Conservation (phyloP, 202 grass and related monocot species). For the Schoenoplectus tabernaemontani region DNA sequence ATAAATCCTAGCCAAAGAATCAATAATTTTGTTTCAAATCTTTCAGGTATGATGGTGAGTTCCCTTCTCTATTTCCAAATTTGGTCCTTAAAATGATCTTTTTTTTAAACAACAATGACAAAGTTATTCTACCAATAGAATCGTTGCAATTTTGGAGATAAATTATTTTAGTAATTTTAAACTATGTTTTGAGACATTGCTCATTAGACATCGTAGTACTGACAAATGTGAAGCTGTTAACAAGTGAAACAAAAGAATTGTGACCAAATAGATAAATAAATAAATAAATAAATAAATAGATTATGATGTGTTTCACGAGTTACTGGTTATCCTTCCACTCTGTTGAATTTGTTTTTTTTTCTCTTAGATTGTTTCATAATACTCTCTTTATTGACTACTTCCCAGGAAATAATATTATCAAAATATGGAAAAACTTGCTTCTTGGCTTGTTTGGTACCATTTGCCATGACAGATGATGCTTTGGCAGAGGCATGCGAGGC, state of each 20-base stretch:
- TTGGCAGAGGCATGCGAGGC: constrained; percentile 70
- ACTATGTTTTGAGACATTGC: not conserved
- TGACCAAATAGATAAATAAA: too few species aligned
- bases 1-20: constrained; percentile 16
- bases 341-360: not conserved
- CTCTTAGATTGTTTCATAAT: not conserved
- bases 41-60: constrained; percentile 95
- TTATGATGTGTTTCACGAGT: not conserved
- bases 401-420: constrained; percentile 36
- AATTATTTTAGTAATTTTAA: not conserved
- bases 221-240: not conserved
- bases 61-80: constrained; percentile 25
- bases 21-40: constrained; percentile 37
- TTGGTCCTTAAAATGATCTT: not conserved
- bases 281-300: not conserved
- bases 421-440: constrained; percentile 40
- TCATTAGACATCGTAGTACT: not conserved
- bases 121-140: not conserved
- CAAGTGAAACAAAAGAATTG: too few species aligned
- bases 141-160: not conserved
- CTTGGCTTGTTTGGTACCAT: constrained; percentile 29
- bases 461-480: constrained; percentile 42
- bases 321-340: constrained; percentile 3
- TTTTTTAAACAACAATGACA: not conserved
- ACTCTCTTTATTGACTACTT: not conserved